phyloP scores from a whole-genome alignment of 2,329 filamentous ascomycete genomes.

The Neoscytalidium dimidiatum region DNA sequence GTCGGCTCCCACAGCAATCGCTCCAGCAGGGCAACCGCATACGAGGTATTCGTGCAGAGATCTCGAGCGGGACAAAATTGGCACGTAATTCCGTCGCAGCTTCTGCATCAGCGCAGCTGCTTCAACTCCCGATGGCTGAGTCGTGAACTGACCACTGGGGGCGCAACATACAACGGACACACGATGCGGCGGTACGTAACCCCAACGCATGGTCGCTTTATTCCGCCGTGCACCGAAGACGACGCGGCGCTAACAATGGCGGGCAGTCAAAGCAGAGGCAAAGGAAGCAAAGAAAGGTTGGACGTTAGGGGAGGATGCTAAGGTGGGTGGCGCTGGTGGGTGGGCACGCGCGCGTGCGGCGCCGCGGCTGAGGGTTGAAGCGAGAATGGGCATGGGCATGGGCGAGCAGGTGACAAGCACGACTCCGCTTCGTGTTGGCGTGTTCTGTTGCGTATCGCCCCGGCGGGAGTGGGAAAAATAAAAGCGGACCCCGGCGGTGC shows the following conservation, averaged over 20 bases:
- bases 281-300: not conserved
- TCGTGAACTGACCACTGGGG: no score
- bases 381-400: not conserved
- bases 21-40: not conserved
- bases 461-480: not conserved
- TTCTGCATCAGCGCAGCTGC: no score
- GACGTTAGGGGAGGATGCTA: not conserved
- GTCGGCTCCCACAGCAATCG: not conserved
- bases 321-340: not conserved
- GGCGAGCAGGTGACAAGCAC: not conserved
- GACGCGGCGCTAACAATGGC: not conserved
- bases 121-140: no score
- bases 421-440: slow-evolving; percentile 13
- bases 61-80: no score
- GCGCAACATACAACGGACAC: not conserved
- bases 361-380: not conserved
- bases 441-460: not conserved
- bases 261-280: not conserved
- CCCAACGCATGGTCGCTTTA: not conserved
- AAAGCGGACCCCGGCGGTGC: not conserved
- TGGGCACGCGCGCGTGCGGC: slow-evolving; percentile 13
- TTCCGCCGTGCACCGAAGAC: not conserved
- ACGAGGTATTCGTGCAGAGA: no score
- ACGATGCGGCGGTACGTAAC: not conserved
- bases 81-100: no score